Base-by-base conservation (phyloP, 2,329 filamentous ascomycete species). In the Neopestalotiopsis sp. region DNA sequence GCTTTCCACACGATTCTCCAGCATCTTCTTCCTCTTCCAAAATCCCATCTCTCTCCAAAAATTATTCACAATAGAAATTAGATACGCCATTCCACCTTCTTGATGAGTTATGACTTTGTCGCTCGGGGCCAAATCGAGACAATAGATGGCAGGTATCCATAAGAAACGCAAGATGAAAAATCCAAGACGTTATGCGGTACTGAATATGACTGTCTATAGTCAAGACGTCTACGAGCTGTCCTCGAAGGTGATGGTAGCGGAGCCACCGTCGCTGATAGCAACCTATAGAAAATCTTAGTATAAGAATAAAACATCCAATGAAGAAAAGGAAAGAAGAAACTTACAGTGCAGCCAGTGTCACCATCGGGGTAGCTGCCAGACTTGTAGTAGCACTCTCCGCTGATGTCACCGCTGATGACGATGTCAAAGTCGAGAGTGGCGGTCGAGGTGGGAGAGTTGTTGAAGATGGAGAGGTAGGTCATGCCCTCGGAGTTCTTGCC, bases 391-490 rank as follows among this genome's bases (percentile, higher is more conserved):
- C 94, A 97, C 64, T 81, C 75, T 63, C 76, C 78, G 72, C 77
- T 83, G 67, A 85, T 81, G 71, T 93, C 91, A 67, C 94, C 94
- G 58, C 77, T 84, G 73, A 98, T 92, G 76, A 91, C 88, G 77
- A 98, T 89, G 78, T 92, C 92, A 84, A 92, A 97, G 80, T 94
- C 87, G 53, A 97, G 90, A 71, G 84, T 81, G 49, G 89, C 90
- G 20, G 81, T 79, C 74, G 89, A 94, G 68, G 93, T 97, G 5
- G 94, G 94, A 70, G 82, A 77, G 85, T 98, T 98, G 79, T 91
- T 90, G 87, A 95, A 94, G 80, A 98, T 89, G 64, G 93, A 94
- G 70, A 97, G 83, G 85, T 89, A 98, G 57, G 92, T 96, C 71
- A 81, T 83, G 77, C 92, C 90, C 75, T 86, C 75, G 14, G 77